Evolutionary conservation across 169 alveolate genomes (phyloP).

Genomic region (Plasmodium vivax): DNA sequence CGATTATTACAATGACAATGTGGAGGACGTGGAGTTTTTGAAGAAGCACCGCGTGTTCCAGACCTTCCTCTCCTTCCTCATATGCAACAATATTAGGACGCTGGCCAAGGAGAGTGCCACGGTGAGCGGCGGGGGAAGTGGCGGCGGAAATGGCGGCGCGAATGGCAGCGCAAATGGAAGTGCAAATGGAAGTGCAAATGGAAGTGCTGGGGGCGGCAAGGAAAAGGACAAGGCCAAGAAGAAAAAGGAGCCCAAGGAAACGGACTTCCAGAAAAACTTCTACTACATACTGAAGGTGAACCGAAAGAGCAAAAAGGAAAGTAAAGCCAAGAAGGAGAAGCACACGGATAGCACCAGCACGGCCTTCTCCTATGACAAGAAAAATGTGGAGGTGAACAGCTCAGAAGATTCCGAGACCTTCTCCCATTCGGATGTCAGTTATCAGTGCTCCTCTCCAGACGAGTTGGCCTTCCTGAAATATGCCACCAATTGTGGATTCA

Average conservation of each 20-base stretch:
- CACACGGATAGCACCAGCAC: background rate
- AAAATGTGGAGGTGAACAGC: constrained; percentile 28
- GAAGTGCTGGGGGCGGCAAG: background rate
- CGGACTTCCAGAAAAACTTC: constrained; percentile 78
- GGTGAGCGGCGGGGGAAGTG: no score
- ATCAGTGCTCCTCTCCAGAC: constrained; percentile 99
- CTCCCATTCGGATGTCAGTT: constrained; percentile 82
- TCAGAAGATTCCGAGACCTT: constrained; percentile 64
- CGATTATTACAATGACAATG: constrained; percentile 70
- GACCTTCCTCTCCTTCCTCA: constrained; percentile 82
- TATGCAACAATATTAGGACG: constrained; percentile 84
- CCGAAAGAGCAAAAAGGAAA: constrained; percentile 23
- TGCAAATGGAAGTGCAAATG: background rate
- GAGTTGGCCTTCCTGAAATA: constrained; percentile 97
- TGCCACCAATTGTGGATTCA: constrained; percentile 93
- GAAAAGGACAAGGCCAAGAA: constrained; percentile 38
- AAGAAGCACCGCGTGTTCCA: constrained; percentile 70
- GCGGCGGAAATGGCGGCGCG: background rate
- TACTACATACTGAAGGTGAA: constrained; percentile 75
- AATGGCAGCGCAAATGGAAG: background rate
- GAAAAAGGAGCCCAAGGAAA: constrained; percentile 72
- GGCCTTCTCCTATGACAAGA: background rate
- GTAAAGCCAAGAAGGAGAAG: constrained; percentile 30
- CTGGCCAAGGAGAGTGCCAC: constrained; percentile 24
- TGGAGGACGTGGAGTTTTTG: constrained; percentile 57